phyloP scores from a whole-genome alignment of 805 yeast genomes.

The Kregervanrija fluxuum region DNA sequence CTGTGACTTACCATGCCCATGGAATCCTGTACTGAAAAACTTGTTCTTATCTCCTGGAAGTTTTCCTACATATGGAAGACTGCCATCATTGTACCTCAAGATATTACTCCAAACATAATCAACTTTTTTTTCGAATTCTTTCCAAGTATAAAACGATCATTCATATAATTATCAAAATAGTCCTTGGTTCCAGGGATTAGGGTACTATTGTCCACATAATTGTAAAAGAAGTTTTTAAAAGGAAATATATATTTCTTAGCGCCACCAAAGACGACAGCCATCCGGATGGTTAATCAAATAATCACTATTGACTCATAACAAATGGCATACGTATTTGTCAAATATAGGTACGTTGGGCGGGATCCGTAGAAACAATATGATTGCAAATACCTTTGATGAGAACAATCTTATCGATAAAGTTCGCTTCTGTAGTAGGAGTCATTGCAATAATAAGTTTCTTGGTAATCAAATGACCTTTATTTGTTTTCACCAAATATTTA shows the following conservation, averaged over 20 bases:
- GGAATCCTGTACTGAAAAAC: conserved; percentile 38
- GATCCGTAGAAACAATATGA: conserved; percentile 18
- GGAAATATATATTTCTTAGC: conserved; percentile 8
- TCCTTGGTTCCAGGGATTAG: conserved; percentile 19
- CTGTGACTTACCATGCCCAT: conserved; percentile 48
- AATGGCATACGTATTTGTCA: conserved; percentile 29
- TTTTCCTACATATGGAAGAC: conserved; percentile 38
- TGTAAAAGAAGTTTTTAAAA: conserved; percentile 9
- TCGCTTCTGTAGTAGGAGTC: conserved; percentile 13
- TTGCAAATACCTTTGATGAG: conserved; percentile 29
- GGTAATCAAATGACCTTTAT: conserved; percentile 16
- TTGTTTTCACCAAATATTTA: conserved; percentile 24
- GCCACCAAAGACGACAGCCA: conserved; percentile 33
- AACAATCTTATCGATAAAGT: conserved; percentile 22
- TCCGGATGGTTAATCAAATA: conserved; percentile 30
- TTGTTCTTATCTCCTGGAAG: conserved; percentile 24
- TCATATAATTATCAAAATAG: conserved; percentile 26
- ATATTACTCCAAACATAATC: conserved; percentile 38
- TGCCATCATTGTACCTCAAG: conserved; percentile 37
- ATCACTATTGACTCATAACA: conserved; percentile 13
- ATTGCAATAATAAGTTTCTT: conserved; percentile 30
- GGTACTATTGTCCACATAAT: conserved; percentile 29
- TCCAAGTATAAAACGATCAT: conserved; percentile 18
- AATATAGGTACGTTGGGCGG: conserved; percentile 16
- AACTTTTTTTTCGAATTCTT: conserved; percentile 18